Percentiles rank a stretch among this genome's conserved stretches.
These are phyloP conservation scores for Apostasia shenzhenica DNA, from an alignment of 106 monocot species.

Conservation along the genomic window DNA sequence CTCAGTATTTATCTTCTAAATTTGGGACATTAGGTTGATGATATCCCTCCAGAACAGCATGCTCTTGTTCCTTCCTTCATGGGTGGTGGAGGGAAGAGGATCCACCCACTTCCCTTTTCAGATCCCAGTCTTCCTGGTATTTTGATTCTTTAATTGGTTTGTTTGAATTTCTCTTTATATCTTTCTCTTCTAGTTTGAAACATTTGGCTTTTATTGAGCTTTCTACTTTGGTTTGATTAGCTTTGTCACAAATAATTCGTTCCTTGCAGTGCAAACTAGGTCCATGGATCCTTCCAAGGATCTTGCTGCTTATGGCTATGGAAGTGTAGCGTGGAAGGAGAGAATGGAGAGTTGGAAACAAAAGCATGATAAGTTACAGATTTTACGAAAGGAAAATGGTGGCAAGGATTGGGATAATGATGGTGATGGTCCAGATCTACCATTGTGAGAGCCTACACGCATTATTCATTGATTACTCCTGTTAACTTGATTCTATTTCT, in stretches of 20 bases:
- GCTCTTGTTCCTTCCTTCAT: constrained; percentile 87
- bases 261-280: constrained; percentile 79
- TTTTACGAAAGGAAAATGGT: constrained; percentile 57
- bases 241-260: not conserved
- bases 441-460: constrained; percentile 55
- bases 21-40: constrained; percentile 55
- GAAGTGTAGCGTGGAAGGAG: constrained; percentile 96
- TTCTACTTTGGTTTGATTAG: not conserved
- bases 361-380: constrained; percentile 83
- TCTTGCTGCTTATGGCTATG: constrained; percentile 94
- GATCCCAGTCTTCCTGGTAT: constrained; percentile 71
- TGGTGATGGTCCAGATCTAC: constrained; percentile 63
- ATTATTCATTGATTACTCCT: not conserved
- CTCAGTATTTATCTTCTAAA: not conserved
- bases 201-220: not conserved
- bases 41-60: constrained; percentile 93
- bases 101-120: constrained; percentile 84
- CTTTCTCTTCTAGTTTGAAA: not conserved
- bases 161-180: not conserved
- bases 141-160: not conserved
- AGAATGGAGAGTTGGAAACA: constrained; percentile 98
- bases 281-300: constrained; percentile 99
- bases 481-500: not conserved
- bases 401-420: constrained; percentile 69
- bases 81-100: constrained; percentile 94